These are phyloP conservation scores for Odontarrhena argentea DNA, from an alignment of 345 rosid species.

Conservation along the genomic window DNA sequence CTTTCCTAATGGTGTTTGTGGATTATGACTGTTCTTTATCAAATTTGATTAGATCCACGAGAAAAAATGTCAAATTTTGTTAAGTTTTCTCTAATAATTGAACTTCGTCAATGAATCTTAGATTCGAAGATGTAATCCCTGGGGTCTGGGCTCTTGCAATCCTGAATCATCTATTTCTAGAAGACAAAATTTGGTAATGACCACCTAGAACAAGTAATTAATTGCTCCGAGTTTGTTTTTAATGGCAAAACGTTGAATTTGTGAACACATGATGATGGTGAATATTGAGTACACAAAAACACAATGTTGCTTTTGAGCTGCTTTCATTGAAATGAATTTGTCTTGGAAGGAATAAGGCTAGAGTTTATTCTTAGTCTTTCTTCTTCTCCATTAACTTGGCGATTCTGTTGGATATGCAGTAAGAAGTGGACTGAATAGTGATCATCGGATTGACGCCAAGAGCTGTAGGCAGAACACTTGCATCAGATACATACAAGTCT, in stretches of 20 bases:
- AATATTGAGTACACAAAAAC: neutral
- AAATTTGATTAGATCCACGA: neutral
- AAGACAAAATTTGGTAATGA: neutral
- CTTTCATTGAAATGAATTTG: too few species aligned
- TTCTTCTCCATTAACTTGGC: constrained; percentile 34
- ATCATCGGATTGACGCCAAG: constrained; percentile 63
- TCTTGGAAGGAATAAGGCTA: too few species aligned
- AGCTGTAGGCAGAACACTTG: constrained; percentile 49
- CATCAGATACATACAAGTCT: constrained; percentile 51
- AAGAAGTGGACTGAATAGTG: constrained; percentile 55
- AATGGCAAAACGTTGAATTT: too few species aligned
- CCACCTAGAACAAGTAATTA: neutral
- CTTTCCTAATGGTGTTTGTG: neutral
- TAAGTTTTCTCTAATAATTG: neutral
- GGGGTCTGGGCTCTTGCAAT: neutral
- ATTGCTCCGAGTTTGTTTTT: too few species aligned
- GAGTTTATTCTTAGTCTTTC: neutral
- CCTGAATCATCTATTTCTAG: neutral
- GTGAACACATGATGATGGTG: neutral
- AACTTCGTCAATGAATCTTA: constrained; percentile 7
- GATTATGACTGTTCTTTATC: constrained; percentile 17
- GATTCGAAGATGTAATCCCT: constrained; percentile 3
- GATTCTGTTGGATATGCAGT: constrained; percentile 53
- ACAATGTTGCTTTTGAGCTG: too few species aligned
- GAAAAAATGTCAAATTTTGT: neutral